A percentile compares a stretch with the other conserved stretches of the same genome.
These are phyloP conservation scores for Acanthamoeba royreba DNA, from an alignment of 208 protist genomes.

Conservation along the genomic window DNA sequence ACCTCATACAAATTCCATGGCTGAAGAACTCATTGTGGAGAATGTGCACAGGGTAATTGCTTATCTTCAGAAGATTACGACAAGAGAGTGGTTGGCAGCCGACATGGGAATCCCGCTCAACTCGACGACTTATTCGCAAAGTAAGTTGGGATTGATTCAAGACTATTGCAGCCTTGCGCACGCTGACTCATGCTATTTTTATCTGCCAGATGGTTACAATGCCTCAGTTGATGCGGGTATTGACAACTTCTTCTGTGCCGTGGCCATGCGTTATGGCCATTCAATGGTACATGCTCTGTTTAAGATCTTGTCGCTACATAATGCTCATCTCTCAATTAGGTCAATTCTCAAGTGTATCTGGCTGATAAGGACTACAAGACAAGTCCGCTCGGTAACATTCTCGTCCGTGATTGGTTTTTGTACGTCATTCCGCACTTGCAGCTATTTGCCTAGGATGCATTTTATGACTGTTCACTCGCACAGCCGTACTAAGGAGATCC, in stretches of 20 bases:
- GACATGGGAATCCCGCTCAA: background rate
- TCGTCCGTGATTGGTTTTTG: background rate
- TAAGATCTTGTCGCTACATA: no score
- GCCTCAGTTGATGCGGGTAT: background rate
- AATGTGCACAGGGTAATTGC: background rate
- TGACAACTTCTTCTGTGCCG: background rate
- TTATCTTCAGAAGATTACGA: conserved; percentile 28
- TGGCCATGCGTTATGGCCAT: background rate
- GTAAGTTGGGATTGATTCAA: background rate
- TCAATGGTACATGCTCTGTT: background rate
- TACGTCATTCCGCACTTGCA: background rate
- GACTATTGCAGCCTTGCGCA: background rate
- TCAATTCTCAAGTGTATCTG: background rate
- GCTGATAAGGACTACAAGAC: background rate
- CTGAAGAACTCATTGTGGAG: background rate
- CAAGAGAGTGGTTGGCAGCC: background rate
- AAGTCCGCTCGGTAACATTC: background rate
- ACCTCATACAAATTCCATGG: background rate
- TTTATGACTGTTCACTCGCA: no score
- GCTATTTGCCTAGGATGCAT: background rate
- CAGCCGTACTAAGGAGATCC: no score
- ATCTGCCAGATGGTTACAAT: background rate
- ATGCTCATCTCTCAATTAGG: no score
- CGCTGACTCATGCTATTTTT: background rate
- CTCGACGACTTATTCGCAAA: background rate